Percentiles rank a stretch among this genome's conserved stretches.
These are phyloP conservation scores for Camellia lanceoleosa DNA, from an alignment of 148 eudicot genomes.

Conservation along the genomic window DNA sequence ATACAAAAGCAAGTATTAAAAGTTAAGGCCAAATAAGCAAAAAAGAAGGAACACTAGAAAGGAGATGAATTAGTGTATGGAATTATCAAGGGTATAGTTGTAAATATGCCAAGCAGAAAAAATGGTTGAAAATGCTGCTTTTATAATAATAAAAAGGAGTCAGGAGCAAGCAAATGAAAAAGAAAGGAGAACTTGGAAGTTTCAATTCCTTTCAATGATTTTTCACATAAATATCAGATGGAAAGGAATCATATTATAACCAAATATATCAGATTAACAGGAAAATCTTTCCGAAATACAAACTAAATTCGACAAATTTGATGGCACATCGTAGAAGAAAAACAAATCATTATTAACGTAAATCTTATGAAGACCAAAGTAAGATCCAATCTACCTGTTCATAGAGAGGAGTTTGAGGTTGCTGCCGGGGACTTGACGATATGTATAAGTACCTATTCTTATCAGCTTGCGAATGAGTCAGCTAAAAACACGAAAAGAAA, in stretches of 20 bases:
- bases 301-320: background rate
- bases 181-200: too few species aligned
- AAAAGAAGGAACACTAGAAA: too few species aligned
- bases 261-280: background rate
- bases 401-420: constrained; percentile 43
- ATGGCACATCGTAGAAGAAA: background rate
- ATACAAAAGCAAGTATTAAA: too few species aligned
- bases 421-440: constrained; percentile 46
- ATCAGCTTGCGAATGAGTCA: constrained; percentile 47
- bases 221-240: background rate
- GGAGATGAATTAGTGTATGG: too few species aligned
- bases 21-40: too few species aligned
- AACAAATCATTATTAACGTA: background rate
- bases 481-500: constrained; percentile 30
- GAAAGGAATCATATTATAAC: background rate
- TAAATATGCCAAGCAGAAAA: too few species aligned
- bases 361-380: background rate
- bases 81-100: too few species aligned
- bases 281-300: background rate
- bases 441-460: constrained; percentile 32
- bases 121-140: too few species aligned
- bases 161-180: too few species aligned
- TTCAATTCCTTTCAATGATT: too few species aligned
- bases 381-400: constrained; percentile 48
- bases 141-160: too few species aligned